Evolutionary conservation across 306 rosid species (phyloP).

Genomic region (Medicago ruthenica): DNA sequence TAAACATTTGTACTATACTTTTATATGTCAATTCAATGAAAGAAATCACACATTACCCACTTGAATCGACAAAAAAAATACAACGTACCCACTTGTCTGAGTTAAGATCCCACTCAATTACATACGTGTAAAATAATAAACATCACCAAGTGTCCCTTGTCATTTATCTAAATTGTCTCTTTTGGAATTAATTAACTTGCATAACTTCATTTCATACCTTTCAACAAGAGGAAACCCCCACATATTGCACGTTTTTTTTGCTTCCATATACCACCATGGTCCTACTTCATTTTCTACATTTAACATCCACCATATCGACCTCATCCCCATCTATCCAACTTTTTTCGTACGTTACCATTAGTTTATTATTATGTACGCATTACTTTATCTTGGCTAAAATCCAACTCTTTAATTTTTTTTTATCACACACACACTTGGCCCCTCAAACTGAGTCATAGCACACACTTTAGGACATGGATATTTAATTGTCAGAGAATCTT

Average conservation of each 20-base stretch:
- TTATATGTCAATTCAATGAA: background rate
- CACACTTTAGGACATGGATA: background rate
- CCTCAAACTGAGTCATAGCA: background rate
- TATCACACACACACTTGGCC: background rate
- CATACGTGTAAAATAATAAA: background rate
- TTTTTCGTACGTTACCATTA: background rate
- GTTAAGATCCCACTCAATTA: background rate
- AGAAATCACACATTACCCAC: background rate
- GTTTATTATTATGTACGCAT: background rate
- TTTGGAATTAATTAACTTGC: slow-evolving; percentile 1
- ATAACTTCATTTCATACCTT: background rate
- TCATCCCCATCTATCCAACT: slow-evolving; percentile 27
- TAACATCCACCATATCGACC: slow-evolving; percentile 39
- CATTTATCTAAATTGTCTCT: background rate
- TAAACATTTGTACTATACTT: too few relatives aligned
- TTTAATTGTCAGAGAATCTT: background rate
- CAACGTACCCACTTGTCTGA: background rate
- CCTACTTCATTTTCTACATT: slow-evolving; percentile 21
- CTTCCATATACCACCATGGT: slow-evolving; percentile 48
- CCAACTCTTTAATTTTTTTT: background rate
- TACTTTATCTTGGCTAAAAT: background rate
- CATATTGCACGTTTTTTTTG: slow-evolving; percentile 65
- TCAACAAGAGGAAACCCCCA: slow-evolving; percentile 34
- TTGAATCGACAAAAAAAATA: background rate
- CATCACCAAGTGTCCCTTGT: background rate